These are phyloP conservation scores for Aegle marmelos DNA, from an alignment of 345 rosid genomes.

Conservation along the genomic window DNA sequence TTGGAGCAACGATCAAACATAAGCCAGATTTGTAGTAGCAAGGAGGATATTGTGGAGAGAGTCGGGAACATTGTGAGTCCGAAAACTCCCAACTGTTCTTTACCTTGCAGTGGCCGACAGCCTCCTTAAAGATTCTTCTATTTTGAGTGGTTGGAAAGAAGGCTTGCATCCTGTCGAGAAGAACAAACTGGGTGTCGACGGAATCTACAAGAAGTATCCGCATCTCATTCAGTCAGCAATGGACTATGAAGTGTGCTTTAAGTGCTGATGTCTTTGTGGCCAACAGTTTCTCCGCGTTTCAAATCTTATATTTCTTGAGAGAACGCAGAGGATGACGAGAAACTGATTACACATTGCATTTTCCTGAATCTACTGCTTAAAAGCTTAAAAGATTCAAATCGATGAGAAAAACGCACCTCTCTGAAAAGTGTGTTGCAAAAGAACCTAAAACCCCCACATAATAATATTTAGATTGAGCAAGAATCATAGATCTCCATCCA, in stretches of 20 bases:
- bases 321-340: constrained; percentile 72
- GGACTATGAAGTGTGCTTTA: constrained; percentile 89
- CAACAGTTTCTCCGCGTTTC: constrained; percentile 94
- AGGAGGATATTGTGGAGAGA: constrained; percentile 65
- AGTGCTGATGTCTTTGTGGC: constrained; percentile 88
- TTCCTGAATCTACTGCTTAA: too few relatives aligned
- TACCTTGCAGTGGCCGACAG: constrained; percentile 89
- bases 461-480: too few relatives aligned
- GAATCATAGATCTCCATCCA: too few relatives aligned
- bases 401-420: too few relatives aligned
- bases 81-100: constrained; percentile 49
- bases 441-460: too few relatives aligned
- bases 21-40: constrained; percentile 84
- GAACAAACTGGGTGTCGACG: constrained; percentile 74
- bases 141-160: constrained; percentile 71
- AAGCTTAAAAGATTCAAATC: too few relatives aligned
- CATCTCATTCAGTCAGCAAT: constrained; percentile 93
- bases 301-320: constrained; percentile 79
- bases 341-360: too few relatives aligned
- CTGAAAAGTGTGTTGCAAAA: too few relatives aligned
- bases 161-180: constrained; percentile 79
- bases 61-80: constrained; percentile 62
- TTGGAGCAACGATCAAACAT: constrained; percentile 63
- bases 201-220: constrained; percentile 67
- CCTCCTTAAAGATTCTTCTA: constrained; percentile 74